These are phyloP conservation scores for Trichoderma sp. DNA, from an alignment of 2,329 filamentous ascomycete species.

Conservation along the genomic window DNA sequence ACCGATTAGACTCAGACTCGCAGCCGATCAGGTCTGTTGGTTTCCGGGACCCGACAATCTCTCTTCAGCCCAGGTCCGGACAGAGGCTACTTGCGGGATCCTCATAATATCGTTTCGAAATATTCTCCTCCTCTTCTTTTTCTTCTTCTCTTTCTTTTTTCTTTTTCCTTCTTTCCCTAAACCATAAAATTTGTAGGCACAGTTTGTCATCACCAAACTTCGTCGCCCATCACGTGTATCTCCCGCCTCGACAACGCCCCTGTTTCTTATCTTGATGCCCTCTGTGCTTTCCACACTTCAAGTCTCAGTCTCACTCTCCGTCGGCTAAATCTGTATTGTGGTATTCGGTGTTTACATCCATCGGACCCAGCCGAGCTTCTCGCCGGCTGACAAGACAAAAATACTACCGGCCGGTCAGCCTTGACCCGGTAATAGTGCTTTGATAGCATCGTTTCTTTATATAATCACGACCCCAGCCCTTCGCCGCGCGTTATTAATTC, in stretches of 20 bases:
- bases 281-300: neutral
- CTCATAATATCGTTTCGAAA: constrained; percentile 1
- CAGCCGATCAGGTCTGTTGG: constrained; percentile 19
- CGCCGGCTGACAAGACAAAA: neutral
- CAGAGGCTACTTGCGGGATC: neutral
- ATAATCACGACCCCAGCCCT: neutral
- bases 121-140: neutral
- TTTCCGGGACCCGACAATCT: constrained; percentile 19
- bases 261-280: neutral
- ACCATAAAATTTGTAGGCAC: neutral
- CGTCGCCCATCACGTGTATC: constrained; percentile 1
- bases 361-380: neutral
- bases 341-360: neutral
- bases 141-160: neutral
- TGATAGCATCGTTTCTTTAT: neutral
- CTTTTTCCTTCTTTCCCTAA: neutral
- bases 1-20: constrained; percentile 21
- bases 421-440: neutral
- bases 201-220: neutral
- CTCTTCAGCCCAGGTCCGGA: constrained; percentile 11
- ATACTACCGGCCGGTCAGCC: neutral
- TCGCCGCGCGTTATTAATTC: neutral
- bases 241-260: neutral
- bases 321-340: constrained; percentile 12
- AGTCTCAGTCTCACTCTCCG: neutral